Evolutionary conservation across 805 yeast species (phyloP).

Genomic region (Wickerhamomyces chaumierensis): DNA sequence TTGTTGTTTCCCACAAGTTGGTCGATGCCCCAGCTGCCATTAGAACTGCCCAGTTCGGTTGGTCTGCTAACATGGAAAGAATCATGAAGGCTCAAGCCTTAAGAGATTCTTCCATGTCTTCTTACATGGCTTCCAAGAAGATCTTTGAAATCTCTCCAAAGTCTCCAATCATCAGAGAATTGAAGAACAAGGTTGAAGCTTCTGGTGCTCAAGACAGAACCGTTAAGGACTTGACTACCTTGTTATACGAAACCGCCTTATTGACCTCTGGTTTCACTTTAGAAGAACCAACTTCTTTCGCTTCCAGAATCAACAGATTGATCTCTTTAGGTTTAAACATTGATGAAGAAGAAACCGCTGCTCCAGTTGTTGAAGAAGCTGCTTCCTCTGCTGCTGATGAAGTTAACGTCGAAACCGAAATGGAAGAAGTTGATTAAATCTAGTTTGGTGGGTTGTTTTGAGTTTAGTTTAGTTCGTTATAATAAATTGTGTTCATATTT

Average conservation of each 20-base stretch:
- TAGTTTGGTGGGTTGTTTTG: not conserved
- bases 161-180: conserved; percentile 90
- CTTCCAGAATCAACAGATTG: conserved; percentile 95
- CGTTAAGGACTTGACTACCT: conserved; percentile 92
- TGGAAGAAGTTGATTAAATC: conserved; percentile 96
- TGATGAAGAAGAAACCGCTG: conserved; percentile 74
- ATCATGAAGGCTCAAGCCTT: conserved; percentile 99
- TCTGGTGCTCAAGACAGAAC: conserved; percentile 98
- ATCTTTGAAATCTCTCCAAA: conserved; percentile 97
- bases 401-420: conserved; percentile 81
- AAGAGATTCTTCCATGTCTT: conserved; percentile 96
- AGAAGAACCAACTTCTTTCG: conserved; percentile 97
- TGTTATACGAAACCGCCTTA: conserved; percentile 95
- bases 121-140: conserved; percentile 99
- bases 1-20: conserved; percentile 93
- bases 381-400: conserved; percentile 42
- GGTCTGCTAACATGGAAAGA: conserved; percentile 99
- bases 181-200: conserved; percentile 90
- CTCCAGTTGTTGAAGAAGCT: conserved; percentile 52
- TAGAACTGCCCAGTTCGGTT: conserved; percentile 99
- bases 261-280: conserved; percentile 97
- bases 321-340: conserved; percentile 97
- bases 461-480: too few species aligned
- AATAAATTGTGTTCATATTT: not conserved
- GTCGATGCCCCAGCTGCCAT: conserved; percentile 99